Evolutionary conservation across 257 asterid species (phyloP), one percentile per base, ranked within the genome.

Genomic region (Cordia subcordata): DNA sequence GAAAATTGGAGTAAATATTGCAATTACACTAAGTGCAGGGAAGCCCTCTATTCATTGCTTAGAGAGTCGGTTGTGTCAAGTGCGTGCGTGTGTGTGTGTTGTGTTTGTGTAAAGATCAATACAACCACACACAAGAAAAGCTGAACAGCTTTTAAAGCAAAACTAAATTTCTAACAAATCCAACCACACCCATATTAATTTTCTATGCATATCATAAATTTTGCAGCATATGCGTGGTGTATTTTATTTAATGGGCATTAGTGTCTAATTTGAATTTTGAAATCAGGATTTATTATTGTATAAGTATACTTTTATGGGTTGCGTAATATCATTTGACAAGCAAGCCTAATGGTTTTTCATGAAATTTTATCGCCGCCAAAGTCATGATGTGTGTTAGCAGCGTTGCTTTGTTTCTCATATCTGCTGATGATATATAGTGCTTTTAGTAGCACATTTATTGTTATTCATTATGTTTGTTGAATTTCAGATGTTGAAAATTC

Each of bases 1-100:
- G 81, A 72, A 79, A 78, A 54, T 69, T 67, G 85, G 58, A 66
- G 93, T 75, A 77, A 81, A 74, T 75, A 76, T 80, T 82, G 83
- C 75, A 76, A 82, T 80, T 76, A 76, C 59, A 73, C 64, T 60
- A 83, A 77, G 77, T 68, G 85, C 85, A 72, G 77, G 74, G 70
- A 44, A 74, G 69, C 58, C 71, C 64, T 75, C 73, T 81, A 83
- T 81, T 83, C 83, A 81, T 81, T 83, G 85, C 82, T 73, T 72
- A 63, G 44, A 39, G 64, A 71, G 77, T 77, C 77, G 71, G 79
- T 73, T n/a, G n/a, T n/a, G n/a, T n/a, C n/a, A n/a, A n/a, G 70
- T 72, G 61, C 68, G 54, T 54, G 35, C 62, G 62, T 53, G 42
- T 67, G 67, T 55, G 50, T 60, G 33, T 65, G 62, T 3, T 67